These are phyloP conservation scores for Aspergillus sp. DNA, from an alignment of 2,329 filamentous ascomycete species.

Conservation along the genomic window DNA sequence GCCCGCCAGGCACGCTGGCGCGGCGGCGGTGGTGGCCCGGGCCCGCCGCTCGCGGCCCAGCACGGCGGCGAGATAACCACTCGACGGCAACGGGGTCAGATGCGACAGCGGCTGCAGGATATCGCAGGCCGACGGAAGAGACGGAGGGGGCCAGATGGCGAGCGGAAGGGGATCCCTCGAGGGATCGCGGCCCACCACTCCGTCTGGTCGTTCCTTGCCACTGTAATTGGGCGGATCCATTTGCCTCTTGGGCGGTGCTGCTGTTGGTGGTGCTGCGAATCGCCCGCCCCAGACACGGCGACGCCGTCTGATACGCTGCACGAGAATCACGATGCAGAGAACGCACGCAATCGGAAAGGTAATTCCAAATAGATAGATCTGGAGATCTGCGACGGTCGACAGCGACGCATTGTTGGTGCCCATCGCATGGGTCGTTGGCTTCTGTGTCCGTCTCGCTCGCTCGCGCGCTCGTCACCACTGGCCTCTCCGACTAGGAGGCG, in stretches of 20 bases:
- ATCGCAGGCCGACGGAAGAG: slow-evolving; percentile 23
- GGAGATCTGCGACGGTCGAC: slow-evolving; percentile 9
- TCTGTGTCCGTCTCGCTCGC: neutral
- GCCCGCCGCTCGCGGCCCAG: slow-evolving; percentile 13
- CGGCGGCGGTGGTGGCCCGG: slow-evolving; percentile 2
- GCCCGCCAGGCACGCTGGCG: neutral
- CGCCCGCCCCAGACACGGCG: slow-evolving; percentile 4
- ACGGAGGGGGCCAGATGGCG: slow-evolving; percentile 1
- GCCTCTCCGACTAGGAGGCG: neutral
- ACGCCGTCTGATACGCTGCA: slow-evolving; percentile 18
- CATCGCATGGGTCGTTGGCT: slow-evolving; percentile 12
- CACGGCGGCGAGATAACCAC: slow-evolving; percentile 23
- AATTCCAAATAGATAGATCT: slow-evolving; percentile 14
- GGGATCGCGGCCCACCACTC: slow-evolving; percentile 8
- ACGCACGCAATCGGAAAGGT: slow-evolving; percentile 16
- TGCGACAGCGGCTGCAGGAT: slow-evolving; percentile 24
- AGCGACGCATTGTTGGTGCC: slow-evolving; percentile 11
- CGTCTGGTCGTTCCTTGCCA: slow-evolving; percentile 5
- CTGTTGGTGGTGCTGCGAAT: slow-evolving; percentile 9
- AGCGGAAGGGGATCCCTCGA: no score
- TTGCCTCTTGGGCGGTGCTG: slow-evolving; percentile 9
- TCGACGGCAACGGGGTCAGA: slow-evolving; percentile 20
- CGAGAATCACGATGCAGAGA: slow-evolving; percentile 16
- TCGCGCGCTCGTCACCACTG: no score
- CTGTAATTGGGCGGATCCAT: slow-evolving; percentile 16